Evolutionary conservation across 2,329 filamentous ascomycete species (phyloP).

Genomic region (Botrytis cinerea): DNA sequence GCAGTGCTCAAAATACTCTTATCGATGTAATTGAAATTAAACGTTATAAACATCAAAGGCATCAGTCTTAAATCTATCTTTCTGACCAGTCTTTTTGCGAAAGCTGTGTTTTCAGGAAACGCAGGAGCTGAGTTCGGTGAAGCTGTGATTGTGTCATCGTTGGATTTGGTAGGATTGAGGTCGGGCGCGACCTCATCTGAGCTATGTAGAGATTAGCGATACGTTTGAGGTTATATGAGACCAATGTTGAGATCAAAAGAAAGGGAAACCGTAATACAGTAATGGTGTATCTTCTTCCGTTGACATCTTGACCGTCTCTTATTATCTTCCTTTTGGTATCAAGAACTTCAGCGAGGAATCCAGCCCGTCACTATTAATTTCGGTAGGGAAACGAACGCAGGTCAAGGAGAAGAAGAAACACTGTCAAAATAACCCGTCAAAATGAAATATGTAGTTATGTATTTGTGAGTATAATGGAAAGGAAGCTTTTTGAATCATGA

Average conservation of each 20-base stretch:
- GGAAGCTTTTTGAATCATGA: background rate
- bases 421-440: background rate
- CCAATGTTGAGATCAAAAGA: too few relatives aligned
- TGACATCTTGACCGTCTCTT: background rate
- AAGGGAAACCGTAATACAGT: background rate
- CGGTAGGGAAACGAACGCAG: background rate
- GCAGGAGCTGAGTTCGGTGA: background rate
- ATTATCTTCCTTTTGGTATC: background rate
- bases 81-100: slow-evolving; percentile 43
- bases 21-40: slow-evolving; percentile 55
- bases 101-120: background rate
- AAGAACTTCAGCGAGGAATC: background rate
- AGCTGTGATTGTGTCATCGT: background rate
- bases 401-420: background rate
- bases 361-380: background rate
- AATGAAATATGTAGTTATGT: background rate
- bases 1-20: slow-evolving; percentile 44
- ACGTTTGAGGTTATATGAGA: background rate
- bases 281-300: background rate
- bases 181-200: background rate
- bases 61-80: slow-evolving; percentile 58
- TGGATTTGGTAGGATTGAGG: background rate
- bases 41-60: slow-evolving; percentile 56
- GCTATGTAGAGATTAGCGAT: background rate
- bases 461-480: too few relatives aligned